Evolutionary conservation across 108 stramenopile species (phyloP).

Genomic region (Fistulifera pelliculosa): DNA sequence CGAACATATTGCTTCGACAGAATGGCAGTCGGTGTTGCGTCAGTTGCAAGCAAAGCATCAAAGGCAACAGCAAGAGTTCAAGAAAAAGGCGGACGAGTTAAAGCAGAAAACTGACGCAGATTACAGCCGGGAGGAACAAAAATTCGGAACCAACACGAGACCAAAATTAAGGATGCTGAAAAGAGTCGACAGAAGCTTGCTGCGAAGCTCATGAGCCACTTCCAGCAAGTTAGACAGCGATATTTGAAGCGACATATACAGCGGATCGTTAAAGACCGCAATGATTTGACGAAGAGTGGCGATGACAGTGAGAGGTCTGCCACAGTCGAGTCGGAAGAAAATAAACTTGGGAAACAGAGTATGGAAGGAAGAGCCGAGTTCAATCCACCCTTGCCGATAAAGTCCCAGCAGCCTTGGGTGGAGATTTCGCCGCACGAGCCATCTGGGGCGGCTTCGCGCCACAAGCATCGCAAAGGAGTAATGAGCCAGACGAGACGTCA

Average conservation of each 20-base stretch:
- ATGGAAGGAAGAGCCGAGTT: constrained; percentile 19
- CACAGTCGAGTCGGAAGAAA: background rate
- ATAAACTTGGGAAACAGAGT: background rate
- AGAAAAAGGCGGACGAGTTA: constrained; percentile 36
- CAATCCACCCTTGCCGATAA: constrained; percentile 30
- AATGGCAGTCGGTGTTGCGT: constrained; percentile 35
- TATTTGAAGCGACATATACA: constrained; percentile 56
- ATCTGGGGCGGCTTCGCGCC: constrained; percentile 42
- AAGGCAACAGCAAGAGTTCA: constrained; percentile 43
- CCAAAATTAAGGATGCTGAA: constrained; percentile 33
- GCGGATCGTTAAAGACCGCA: constrained; percentile 4
- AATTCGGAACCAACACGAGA: constrained; percentile 38
- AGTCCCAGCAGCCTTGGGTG: constrained; percentile 15
- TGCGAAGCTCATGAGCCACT: constrained; percentile 22
- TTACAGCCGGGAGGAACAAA: constrained; percentile 33
- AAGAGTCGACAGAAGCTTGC: constrained; percentile 20
- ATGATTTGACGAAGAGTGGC: background rate
- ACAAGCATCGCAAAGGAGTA: constrained; percentile 56
- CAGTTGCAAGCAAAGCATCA: constrained; percentile 44
- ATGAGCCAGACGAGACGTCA: constrained; percentile 44
- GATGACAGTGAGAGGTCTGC: background rate
- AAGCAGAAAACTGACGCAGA: constrained; percentile 38
- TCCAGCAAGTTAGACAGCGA: constrained; percentile 32
- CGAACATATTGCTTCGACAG: constrained; percentile 27
- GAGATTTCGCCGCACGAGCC: constrained; percentile 2